Evolutionary conservation across 345 rosid genomes (phyloP).

Genomic region (Eutrema heterophyllum): DNA sequence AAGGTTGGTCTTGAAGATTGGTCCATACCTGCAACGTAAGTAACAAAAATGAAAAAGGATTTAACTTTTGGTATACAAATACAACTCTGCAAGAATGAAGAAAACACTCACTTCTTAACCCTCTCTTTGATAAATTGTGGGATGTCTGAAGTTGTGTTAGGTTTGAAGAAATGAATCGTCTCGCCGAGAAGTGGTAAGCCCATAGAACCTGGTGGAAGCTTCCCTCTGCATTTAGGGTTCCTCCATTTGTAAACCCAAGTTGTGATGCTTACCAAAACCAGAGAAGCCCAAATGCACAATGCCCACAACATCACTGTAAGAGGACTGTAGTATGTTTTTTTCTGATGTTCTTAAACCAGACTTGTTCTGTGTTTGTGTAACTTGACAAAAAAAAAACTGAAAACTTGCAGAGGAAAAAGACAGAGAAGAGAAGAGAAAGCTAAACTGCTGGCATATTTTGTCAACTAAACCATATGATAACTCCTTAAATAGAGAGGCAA

Average conservation of each 20-base stretch:
- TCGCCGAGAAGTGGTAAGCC: constrained; percentile 85
- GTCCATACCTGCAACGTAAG: constrained; percentile 58
- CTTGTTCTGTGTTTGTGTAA: background rate
- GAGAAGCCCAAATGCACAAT: constrained; percentile 39
- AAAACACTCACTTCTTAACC: constrained; percentile 48
- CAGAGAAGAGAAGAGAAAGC: constrained; percentile 25
- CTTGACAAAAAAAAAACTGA: constrained; percentile 6
- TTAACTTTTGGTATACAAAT: background rate
- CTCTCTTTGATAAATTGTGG: constrained; percentile 66
- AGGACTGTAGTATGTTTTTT: background rate
- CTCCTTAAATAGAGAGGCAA: constrained; percentile 47
- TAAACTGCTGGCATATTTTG: constrained; percentile 41
- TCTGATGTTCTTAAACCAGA: background rate
- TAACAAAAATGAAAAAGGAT: background rate
- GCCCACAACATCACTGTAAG: constrained; percentile 42
- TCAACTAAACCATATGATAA: constrained; percentile 30
- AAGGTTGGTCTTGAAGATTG: constrained; percentile 73
- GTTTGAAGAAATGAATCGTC: constrained; percentile 70
- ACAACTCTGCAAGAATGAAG: constrained; percentile 45
- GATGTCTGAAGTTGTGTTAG: constrained; percentile 54
- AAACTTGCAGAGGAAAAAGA: constrained; percentile 42
- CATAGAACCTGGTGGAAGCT: constrained; percentile 95
- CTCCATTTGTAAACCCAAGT: constrained; percentile 64
- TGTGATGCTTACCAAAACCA: constrained; percentile 43
- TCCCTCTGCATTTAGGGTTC: constrained; percentile 78